A percentile compares a stretch with the other conserved stretches of the same genome.
phyloP scores from a whole-genome alignment of 352 stramenopile species.

The Pythium coloratum region DNA sequence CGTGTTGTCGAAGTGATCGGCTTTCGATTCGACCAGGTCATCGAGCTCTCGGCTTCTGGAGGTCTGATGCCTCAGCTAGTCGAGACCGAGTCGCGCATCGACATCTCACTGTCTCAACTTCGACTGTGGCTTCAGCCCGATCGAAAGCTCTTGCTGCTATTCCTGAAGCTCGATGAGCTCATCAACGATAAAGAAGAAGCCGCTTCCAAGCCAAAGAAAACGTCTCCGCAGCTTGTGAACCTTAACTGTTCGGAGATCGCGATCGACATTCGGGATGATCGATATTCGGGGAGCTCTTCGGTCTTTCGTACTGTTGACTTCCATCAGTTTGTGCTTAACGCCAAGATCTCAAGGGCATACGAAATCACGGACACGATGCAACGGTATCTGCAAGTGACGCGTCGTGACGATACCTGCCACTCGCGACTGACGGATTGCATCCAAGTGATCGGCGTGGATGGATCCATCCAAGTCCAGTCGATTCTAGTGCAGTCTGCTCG shows the following conservation, averaged over 20 bases:
- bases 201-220: conserved; percentile 7
- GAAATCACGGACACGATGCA: conserved; percentile 41
- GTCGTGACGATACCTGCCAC: conserved; percentile 24
- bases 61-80: conserved; percentile 4
- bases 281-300: neutral
- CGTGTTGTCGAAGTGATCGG: conserved; percentile 28
- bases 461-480: conserved; percentile 20
- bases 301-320: conserved; percentile 14
- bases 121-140: conserved; percentile 32
- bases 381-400: conserved; percentile 30
- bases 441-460: conserved; percentile 41
- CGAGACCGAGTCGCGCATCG: conserved; percentile 5
- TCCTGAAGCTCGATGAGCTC: conserved; percentile 53
- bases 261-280: conserved; percentile 22
- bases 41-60: conserved; percentile 14
- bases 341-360: conserved; percentile 39
- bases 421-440: conserved; percentile 19
- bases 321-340: conserved; percentile 36
- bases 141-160: conserved; percentile 45
- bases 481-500: conserved; percentile 5
- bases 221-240: conserved; percentile 31
- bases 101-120: conserved; percentile 26
- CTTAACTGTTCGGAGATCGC: conserved; percentile 33
- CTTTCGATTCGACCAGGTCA: conserved; percentile 29
- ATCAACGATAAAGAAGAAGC: conserved; percentile 23